Evolutionary conservation across 306 rosid species (phyloP).

Genomic region (Geum urbanum): DNA sequence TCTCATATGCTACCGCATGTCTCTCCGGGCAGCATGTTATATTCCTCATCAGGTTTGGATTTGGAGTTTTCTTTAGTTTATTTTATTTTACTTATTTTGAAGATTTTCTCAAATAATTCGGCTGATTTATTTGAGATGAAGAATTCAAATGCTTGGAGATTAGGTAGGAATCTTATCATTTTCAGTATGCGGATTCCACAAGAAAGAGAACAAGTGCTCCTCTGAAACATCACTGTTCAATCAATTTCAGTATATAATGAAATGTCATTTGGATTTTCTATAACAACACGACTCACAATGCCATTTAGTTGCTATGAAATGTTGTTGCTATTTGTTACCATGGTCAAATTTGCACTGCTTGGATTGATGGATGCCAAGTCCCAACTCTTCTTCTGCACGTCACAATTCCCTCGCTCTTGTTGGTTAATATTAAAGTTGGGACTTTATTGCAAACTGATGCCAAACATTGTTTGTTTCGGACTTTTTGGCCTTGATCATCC

Average conservation of each 20-base stretch:
- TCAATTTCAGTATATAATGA: neutral
- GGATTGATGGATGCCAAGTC: neutral
- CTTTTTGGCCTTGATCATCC: neutral
- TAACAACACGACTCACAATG: neutral
- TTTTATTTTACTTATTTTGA: neutral
- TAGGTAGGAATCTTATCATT: neutral
- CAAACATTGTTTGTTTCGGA: neutral
- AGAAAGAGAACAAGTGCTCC: neutral
- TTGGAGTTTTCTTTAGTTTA: rapidly evolving
- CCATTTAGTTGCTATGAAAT: neutral
- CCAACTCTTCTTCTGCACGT: neutral
- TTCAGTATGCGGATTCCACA: neutral
- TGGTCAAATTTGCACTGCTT: neutral
- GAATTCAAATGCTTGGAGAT: neutral
- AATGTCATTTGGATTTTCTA: neutral
- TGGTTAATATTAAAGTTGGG: neutral
- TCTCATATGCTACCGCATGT: neutral
- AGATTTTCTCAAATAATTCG: neutral
- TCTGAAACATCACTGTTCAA: neutral
- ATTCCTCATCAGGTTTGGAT: neutral
- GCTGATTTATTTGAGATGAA: neutral
- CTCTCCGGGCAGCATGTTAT: neutral
- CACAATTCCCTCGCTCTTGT: neutral
- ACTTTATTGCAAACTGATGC: neutral
- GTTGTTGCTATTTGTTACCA: neutral